These are phyloP conservation scores for Schizophyllum commune DNA, from an alignment of 1,284 basidiomycete species.

Conservation along the genomic window DNA sequence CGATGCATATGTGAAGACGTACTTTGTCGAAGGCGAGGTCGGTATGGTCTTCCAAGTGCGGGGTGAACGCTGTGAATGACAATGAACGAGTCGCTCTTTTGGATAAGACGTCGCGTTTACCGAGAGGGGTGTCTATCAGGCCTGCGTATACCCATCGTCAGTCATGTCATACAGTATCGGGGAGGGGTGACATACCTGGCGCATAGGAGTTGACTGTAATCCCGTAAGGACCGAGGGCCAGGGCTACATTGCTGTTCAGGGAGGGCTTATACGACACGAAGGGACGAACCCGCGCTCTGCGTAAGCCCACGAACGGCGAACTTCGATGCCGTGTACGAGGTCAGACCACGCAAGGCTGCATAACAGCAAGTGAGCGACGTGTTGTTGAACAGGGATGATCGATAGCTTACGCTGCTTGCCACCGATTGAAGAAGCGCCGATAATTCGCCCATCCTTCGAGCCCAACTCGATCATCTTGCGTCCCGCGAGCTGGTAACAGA, in stretches of 20 bases:
- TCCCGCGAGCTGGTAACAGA: slow-evolving; percentile 16
- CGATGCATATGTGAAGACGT: background rate
- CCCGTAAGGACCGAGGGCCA: slow-evolving; percentile 24
- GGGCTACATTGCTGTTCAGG: slow-evolving; percentile 13
- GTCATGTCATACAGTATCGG: too few relatives aligned
- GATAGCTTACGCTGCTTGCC: slow-evolving; percentile 7
- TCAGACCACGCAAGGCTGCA: slow-evolving; percentile 8
- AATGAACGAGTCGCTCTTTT: background rate
- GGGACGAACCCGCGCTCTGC: slow-evolving; percentile 23
- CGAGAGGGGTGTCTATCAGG: background rate
- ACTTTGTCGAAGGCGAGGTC: background rate
- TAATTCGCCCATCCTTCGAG: slow-evolving; percentile 12
- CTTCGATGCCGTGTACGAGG: slow-evolving; percentile 24
- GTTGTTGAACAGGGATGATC: background rate
- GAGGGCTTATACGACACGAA: background rate
- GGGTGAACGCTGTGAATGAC: background rate
- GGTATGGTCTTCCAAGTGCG: background rate
- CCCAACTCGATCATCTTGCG: slow-evolving; percentile 17
- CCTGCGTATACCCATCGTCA: background rate
- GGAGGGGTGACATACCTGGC: slow-evolving; percentile 16
- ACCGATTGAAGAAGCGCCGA: slow-evolving; percentile 11
- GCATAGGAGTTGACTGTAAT: slow-evolving; percentile 35
- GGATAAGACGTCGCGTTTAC: background rate
- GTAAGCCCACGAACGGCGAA: slow-evolving; percentile 26
- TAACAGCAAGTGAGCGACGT: background rate